Base-by-base conservation (phyloP, 768 basidiomycete genomes). In the Boletus vermiculosoides region DNA sequence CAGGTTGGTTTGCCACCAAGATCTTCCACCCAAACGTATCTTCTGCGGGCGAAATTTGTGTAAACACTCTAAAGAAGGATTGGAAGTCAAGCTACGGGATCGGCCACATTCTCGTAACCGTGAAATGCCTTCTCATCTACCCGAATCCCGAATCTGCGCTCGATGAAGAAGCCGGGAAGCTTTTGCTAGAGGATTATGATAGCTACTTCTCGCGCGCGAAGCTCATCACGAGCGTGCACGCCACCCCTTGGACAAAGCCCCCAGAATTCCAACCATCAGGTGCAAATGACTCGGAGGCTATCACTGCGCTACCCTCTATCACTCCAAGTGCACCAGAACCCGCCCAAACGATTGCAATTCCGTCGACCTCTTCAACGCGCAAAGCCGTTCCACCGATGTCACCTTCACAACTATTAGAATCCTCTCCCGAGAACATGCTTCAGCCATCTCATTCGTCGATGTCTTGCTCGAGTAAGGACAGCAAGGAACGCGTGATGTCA, bases 21-120 rank as follows among this genome's bases (percentile, higher is more conserved):
- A 95, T 98, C 55, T 98, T 98, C 73, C 95, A 98, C 66, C 95
- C 96, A 0, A 98, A 98, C 65, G 93, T 98, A 40, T 95, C 94
- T 0, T 80, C 82, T 34, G 72, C 83, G 0, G 94, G 94, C 16
- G 94, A 97, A 73, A 98, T 98, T 63, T 98, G 94, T 71, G 94
- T 98, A 15, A 96, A 95, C 76, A 98, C 94, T 8, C 77, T 98
- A 25, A 98, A 97, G 81, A 96, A 97, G 72, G 94, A 96, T 66
- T 98, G 95, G 95, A 90, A 94, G 70, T 82, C 90, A 23, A 83
- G 86, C 13, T 95, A 92, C 65, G 95, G 95, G 48, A 93, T 98
- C 31, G 84, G 79, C 15, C 92, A 95, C 70, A 96, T 96, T 57
- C 81, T 96, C 16, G 87, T 93, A 56, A 95, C 93, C 30, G 87